Percentiles rank a stretch among this genome's conserved stretches.
Conservation (phyloP, 2,329 filamentous ascomycete species). For the Raffaelea deltoideospora region DNA sequence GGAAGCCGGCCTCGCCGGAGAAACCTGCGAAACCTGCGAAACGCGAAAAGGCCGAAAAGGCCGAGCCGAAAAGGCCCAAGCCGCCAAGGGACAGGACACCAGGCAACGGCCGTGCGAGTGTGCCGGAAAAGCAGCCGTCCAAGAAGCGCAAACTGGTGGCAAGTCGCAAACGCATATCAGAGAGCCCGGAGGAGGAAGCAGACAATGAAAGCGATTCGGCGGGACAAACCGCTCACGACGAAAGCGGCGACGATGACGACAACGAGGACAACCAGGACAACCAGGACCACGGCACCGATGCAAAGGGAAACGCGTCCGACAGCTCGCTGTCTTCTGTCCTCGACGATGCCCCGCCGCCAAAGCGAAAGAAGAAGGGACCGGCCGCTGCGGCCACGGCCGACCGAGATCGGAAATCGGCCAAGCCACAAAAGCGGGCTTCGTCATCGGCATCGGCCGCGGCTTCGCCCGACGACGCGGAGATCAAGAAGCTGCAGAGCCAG, state of each 20-base stretch:
- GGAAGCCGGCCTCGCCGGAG: too few species aligned
- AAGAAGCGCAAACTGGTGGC: neutral
- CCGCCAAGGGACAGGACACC: constrained; percentile 7
- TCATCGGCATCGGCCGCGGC: constrained; percentile 5
- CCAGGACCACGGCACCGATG: constrained; percentile 3
- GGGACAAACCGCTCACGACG: neutral
- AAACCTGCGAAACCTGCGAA: too few species aligned
- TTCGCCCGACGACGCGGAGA: constrained; percentile 56
- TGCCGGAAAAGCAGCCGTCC: neutral
- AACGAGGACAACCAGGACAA: constrained; percentile 3
- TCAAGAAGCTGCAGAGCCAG: constrained; percentile 78
- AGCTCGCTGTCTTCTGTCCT: constrained; percentile 62
- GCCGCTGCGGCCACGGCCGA: constrained; percentile 19
- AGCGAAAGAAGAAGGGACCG: constrained; percentile 17
- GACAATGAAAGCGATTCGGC: neutral
- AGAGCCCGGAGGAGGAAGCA: constrained; percentile 2
- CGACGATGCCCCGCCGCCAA: constrained; percentile 43
- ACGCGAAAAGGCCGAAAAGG: constrained; percentile 2
- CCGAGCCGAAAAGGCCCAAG: constrained; percentile 9
- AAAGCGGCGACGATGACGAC: constrained; percentile 4
- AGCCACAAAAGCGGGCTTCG: neutral
- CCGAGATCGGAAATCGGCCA: constrained; percentile 24
- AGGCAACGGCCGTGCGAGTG: neutral
- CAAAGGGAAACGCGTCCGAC: constrained; percentile 18
- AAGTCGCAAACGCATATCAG: neutral